These are phyloP conservation scores for Ophiognomonia clavigignenti-juglandacearum DNA, from an alignment of 2,329 filamentous ascomycete species.

Conservation along the genomic window DNA sequence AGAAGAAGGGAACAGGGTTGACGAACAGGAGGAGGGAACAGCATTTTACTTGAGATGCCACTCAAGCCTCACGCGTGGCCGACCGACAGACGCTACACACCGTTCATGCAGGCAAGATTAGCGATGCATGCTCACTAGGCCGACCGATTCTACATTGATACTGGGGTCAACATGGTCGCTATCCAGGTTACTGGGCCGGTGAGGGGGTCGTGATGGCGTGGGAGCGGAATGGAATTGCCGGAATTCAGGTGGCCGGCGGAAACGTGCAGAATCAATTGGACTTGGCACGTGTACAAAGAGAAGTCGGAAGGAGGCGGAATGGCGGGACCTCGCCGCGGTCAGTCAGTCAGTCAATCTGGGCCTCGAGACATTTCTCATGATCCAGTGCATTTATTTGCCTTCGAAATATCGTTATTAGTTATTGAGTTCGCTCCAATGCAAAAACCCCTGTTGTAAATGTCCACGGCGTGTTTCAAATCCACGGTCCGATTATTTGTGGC, in stretches of 20 bases:
- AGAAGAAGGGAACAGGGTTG: not conserved
- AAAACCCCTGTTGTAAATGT: too few relatives aligned
- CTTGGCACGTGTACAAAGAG: not conserved
- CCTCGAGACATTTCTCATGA: not conserved
- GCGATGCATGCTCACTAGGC: not conserved
- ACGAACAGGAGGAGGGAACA: not conserved
- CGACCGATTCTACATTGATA: not conserved
- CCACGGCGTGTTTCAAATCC: too few relatives aligned
- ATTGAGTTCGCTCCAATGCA: too few relatives aligned
- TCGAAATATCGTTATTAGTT: too few relatives aligned
- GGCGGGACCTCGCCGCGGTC: not conserved
- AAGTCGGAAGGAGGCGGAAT: not conserved
- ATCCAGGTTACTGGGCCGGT: not conserved
- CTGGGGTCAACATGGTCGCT: not conserved
- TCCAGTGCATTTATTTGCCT: too few relatives aligned
- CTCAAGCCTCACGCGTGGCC: slow-evolving; percentile 4
- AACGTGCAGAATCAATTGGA: slow-evolving; percentile 15
- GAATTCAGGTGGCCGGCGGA: not conserved
- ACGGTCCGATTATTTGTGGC: too few relatives aligned
- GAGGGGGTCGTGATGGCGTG: slow-evolving; percentile 4
- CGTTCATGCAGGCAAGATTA: not conserved
- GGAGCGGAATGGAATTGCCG: not conserved
- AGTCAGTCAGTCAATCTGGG: not conserved
- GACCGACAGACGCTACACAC: too few relatives aligned
- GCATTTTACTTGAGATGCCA: not conserved